Evolutionary conservation across 2,329 filamentous ascomycete genomes (phyloP), one percentile per base, ranked within the genome.

Genomic region (Graphium sp.): DNA sequence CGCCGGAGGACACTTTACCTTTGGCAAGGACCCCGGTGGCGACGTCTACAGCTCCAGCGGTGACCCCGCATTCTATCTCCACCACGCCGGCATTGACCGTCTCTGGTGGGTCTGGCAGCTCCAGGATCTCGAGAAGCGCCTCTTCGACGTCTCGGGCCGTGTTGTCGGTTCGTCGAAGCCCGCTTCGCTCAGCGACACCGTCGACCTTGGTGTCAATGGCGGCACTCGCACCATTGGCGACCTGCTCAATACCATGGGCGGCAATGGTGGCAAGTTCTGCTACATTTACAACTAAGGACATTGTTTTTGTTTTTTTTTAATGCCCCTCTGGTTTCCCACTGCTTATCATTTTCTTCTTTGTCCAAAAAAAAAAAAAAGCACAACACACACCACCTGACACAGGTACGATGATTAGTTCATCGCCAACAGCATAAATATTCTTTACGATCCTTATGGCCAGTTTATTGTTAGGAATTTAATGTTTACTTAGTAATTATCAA

Each of bases 1-100:
- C 38, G 43, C 41, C 5, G 53, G 42, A 12, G 54, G 55, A 1
- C 56, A 59, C 37, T 56, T 48, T 35, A 47, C 46, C 7, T 48
- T 55, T n/a, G 55, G 50, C 11, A 60, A 59, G 22, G 32, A 37
- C 18, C 29, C 35, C 10, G 32, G 33, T 7, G 26, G 26, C 22
- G 24, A 56, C 30, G 46, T 55, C 26, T 55, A 41, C 28, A 47
- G 45, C 4, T 53, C 44, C 6, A 54, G 52, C 5, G 52, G 46
- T 6, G 49, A 52, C 21, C 49, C 49, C 18, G 43, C 33, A 4
- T 52, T 52, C 30, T 52, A 43, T 30, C 31, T 51, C 0, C 48
- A 49, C 18, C 47, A 52, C 34, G 32, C 35, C 10, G 44, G 44
- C 37, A 32, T 48, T 3, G 37, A 40, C 34, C 41, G 32, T 6